Conservation (phyloP, 208 protist species). For the Crithidia bombi region DNA sequence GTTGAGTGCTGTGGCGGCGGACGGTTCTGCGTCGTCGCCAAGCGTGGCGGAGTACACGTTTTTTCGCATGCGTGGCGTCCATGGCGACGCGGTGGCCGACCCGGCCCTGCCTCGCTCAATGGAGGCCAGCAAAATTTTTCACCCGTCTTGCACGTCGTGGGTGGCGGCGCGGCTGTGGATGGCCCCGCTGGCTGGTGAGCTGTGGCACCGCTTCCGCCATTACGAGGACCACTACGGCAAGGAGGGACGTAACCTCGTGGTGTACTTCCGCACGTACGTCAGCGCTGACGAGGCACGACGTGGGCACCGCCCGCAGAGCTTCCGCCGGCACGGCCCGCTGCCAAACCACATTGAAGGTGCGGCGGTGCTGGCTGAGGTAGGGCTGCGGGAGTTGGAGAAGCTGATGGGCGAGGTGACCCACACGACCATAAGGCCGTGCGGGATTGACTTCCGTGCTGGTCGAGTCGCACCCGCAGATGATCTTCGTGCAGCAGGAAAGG, state of each 20-base stretch:
- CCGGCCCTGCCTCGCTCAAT: constrained; percentile 51
- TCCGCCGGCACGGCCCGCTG: constrained; percentile 24
- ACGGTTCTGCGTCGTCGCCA: neutral
- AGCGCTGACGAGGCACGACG: constrained; percentile 9
- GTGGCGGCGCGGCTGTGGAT: constrained; percentile 59
- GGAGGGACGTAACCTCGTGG: constrained; percentile 48
- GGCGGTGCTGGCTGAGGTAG: constrained; percentile 11
- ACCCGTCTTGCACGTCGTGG: constrained; percentile 35
- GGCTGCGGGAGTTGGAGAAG: constrained; percentile 16
- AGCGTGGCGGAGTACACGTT: constrained; percentile 35
- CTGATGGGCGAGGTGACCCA: constrained; percentile 23
- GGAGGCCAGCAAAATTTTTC: constrained; percentile 73
- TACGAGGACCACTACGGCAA: constrained; percentile 42
- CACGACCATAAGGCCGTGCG: neutral
- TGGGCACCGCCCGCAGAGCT: constrained; percentile 40
- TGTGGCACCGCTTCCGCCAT: constrained; percentile 60
- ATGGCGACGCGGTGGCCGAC: constrained; percentile 44
- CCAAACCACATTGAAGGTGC: constrained; percentile 1
- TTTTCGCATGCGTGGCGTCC: constrained; percentile 58
- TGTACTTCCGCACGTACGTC: constrained; percentile 51
- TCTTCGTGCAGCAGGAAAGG: neutral
- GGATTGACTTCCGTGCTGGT: neutral
- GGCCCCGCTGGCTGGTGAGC: constrained; percentile 63
- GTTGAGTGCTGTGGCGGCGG: too few relatives aligned
- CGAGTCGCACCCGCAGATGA: neutral